Evolutionary conservation across 257 asterid species (phyloP).

Genomic region (Gentiana straminea): DNA sequence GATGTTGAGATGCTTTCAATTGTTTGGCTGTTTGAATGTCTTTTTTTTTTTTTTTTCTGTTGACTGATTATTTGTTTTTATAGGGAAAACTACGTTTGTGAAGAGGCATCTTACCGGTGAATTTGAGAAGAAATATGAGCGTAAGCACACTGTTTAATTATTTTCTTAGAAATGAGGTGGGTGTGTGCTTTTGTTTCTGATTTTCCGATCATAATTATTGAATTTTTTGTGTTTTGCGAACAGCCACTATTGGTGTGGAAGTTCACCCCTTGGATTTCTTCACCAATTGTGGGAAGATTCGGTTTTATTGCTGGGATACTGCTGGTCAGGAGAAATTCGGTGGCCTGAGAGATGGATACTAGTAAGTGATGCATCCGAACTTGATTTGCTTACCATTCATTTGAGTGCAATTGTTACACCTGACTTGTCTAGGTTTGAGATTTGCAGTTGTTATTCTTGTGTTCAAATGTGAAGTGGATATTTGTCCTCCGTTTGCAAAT

Average conservation of each 20-base stretch:
- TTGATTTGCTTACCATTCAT: background rate
- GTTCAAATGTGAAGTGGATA: too few relatives aligned
- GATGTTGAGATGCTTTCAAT: background rate
- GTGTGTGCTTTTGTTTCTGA: background rate
- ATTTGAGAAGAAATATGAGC: constrained; percentile 94
- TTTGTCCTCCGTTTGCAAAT: background rate
- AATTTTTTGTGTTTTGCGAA: constrained; percentile 30
- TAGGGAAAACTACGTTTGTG: constrained; percentile 86
- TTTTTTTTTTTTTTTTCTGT: background rate
- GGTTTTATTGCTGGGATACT: constrained; percentile 91
- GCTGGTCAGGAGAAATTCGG: constrained; percentile 97
- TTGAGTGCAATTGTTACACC: background rate
- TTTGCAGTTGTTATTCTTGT: background rate
- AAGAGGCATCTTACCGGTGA: constrained; percentile 91
- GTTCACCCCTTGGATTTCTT: constrained; percentile 82
- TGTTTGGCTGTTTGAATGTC: too few relatives aligned
- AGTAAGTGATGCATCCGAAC: constrained; percentile 33
- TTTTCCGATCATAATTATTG: background rate
- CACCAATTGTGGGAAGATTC: constrained; percentile 68
- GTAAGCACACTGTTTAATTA: constrained; percentile 23
- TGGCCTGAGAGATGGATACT: constrained; percentile 92
- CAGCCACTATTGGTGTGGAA: constrained; percentile 91
- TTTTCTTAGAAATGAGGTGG: background rate
- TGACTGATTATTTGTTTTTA: background rate
- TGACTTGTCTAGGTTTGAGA: too few relatives aligned